Conservation (phyloP, 495 filamentous ascomycete species). For the Podospora didyma region DNA sequence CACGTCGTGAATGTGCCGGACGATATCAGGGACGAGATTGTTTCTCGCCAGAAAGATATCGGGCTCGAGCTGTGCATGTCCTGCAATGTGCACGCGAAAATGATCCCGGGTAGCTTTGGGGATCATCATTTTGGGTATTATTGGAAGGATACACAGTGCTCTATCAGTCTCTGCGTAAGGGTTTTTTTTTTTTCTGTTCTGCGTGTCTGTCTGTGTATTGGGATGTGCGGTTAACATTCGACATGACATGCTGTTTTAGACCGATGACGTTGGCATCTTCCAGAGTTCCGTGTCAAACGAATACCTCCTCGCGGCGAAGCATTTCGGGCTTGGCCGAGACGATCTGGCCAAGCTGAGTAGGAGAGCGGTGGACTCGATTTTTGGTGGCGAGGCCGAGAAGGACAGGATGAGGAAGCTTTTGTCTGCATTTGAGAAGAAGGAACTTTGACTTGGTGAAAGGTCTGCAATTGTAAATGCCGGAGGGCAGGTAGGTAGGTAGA, state of each 20-base stretch:
- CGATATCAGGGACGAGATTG: conserved; percentile 43
- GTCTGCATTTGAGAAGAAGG: conserved; percentile 16
- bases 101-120: conserved; percentile 67
- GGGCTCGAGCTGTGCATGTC: conserved; percentile 75
- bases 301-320: conserved; percentile 66
- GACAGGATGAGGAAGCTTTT: conserved; percentile 50
- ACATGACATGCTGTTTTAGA: conserved; percentile 45
- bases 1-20: conserved; percentile 75
- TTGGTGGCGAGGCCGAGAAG: conserved; percentile 61
- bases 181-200: conserved; percentile 12
- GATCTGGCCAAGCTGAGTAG: conserved; percentile 56
- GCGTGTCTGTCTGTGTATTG: neutral
- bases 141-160: neutral
- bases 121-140: conserved; percentile 37
- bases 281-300: conserved; percentile 76
- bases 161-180: conserved; percentile 14
- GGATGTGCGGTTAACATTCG: conserved; percentile 4
- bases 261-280: conserved; percentile 85
- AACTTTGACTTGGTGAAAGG: too few relatives aligned
- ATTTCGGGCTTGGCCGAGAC: conserved; percentile 56
- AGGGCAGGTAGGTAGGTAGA: too few relatives aligned
- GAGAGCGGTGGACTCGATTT: conserved; percentile 58
- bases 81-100: conserved; percentile 74
- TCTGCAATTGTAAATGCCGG: too few relatives aligned
- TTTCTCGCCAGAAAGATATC: conserved; percentile 41